A percentile compares a stretch with the other conserved stretches of the same genome.
Conservation (phyloP, 176 grass and related monocot species). For the Canna indica region DNA sequence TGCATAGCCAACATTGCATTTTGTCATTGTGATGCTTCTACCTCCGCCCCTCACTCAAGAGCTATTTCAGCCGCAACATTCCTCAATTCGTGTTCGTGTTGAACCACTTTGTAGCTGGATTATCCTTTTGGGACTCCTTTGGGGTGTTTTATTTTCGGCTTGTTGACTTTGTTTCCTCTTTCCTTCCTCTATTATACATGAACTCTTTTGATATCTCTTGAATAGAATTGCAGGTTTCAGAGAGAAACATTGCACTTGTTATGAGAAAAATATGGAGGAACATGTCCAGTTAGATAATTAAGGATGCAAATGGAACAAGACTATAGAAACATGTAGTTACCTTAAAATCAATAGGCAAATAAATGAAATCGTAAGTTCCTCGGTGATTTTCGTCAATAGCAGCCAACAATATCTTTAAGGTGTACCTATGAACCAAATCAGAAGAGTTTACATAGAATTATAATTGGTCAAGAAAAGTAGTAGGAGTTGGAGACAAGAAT, state of each 20-base stretch:
- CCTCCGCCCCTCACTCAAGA: too few species aligned
- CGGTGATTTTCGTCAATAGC: constrained; percentile 85
- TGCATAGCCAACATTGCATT: constrained; percentile 91
- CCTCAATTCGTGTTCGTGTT: too few species aligned
- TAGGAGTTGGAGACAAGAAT: not conserved
- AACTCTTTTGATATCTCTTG: too few species aligned
- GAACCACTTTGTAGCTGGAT: too few species aligned
- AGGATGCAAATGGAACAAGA: not conserved
- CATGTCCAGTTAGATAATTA: not conserved
- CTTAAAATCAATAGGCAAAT: constrained; percentile 98
- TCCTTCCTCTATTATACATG: too few species aligned
- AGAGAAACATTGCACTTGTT: constrained; percentile 99
- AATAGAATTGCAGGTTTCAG: too few species aligned
- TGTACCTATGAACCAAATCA: constrained; percentile 53
- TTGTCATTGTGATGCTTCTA: too few species aligned
- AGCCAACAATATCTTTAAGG: constrained; percentile 94
- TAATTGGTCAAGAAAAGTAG: not conserved
- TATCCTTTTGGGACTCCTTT: too few species aligned
- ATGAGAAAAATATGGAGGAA: constrained; percentile 29
- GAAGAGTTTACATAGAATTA: not conserved
- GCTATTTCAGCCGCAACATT: too few species aligned
- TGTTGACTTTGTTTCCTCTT: too few species aligned
- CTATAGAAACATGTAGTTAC: constrained; percentile 19
- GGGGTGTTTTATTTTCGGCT: too few species aligned
- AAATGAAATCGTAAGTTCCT: constrained; percentile 90